phyloP scores from a whole-genome alignment of 805 yeast species.

The Peterozyma toletana region DNA sequence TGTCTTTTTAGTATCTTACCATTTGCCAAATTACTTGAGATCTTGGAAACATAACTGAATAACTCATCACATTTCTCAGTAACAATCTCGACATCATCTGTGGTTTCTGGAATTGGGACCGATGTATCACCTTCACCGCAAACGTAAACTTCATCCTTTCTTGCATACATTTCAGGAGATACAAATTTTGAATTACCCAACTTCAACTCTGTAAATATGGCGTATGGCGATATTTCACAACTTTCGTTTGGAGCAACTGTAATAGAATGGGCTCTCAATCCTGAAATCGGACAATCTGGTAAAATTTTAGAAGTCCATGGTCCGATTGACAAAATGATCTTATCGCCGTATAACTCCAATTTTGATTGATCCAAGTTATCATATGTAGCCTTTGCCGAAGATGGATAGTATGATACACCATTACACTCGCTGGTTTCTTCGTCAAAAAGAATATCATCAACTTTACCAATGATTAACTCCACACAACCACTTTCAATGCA shows the following conservation, averaged over 20 bases:
- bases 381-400: slow-evolving; percentile 25
- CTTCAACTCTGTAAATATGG: slow-evolving; percentile 86
- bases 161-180: slow-evolving; percentile 90
- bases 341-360: slow-evolving; percentile 55
- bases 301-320: slow-evolving; percentile 94
- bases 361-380: slow-evolving; percentile 23
- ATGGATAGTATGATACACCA: slow-evolving; percentile 57
- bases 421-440: slow-evolving; percentile 59
- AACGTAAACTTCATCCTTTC: slow-evolving; percentile 92
- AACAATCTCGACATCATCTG: slow-evolving; percentile 88
- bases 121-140: slow-evolving; percentile 96
- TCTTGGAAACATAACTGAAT: slow-evolving; percentile 70
- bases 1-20: slow-evolving; percentile 80
- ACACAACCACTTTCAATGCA: slow-evolving; percentile 79
- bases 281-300: slow-evolving; percentile 92
- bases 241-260: slow-evolving; percentile 76
- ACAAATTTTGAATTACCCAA: slow-evolving; percentile 63
- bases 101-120: slow-evolving; percentile 87
- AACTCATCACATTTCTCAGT: slow-evolving; percentile 83
- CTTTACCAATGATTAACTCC: slow-evolving; percentile 83
- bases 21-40: slow-evolving; percentile 59
- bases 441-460: slow-evolving; percentile 55
- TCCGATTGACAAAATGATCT: slow-evolving; percentile 82
- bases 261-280: slow-evolving; percentile 91
- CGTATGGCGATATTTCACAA: slow-evolving; percentile 77